phyloP scores from a whole-genome alignment of 768 basidiomycete species.

The Phaeotremella fagi region DNA sequence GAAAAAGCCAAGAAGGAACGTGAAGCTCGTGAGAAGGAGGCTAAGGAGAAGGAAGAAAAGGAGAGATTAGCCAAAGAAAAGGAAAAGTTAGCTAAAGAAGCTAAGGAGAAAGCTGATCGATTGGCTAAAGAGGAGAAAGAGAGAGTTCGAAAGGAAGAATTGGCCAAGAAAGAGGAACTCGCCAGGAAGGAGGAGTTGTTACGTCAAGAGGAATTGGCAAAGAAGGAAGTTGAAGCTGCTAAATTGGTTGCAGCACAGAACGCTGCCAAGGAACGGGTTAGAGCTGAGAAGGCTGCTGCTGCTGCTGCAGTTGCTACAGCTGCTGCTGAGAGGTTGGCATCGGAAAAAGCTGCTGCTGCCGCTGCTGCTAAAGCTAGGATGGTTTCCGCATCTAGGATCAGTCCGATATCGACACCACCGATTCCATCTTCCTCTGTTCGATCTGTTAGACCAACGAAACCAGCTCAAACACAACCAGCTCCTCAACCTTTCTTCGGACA shows the following conservation, averaged over 20 bases:
- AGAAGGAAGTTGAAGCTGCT: conserved; percentile 45
- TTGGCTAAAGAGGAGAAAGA: conserved; percentile 46
- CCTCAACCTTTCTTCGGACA: conserved; percentile 27
- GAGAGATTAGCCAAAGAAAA: conserved; percentile 57
- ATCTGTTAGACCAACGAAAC: conserved; percentile 22
- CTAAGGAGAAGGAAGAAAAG: conserved; percentile 60
- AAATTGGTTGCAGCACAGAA: conserved; percentile 27
- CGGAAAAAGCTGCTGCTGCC: background rate
- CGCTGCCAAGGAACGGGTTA: conserved; percentile 27
- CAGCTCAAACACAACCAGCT: conserved; percentile 32
- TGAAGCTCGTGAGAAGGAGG: conserved; percentile 49
- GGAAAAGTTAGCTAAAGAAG: conserved; percentile 51
- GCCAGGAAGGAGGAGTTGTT: conserved; percentile 62
- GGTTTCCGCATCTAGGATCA: conserved; percentile 9
- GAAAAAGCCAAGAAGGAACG: conserved; percentile 51
- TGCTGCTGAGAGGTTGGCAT: conserved; percentile 17
- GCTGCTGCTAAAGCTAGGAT: conserved; percentile 12
- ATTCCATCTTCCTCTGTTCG: conserved; percentile 6
- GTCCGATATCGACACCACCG: conserved; percentile 26
- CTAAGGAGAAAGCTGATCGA: conserved; percentile 53
- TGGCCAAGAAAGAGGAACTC: conserved; percentile 59
- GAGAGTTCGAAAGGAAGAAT: conserved; percentile 62
- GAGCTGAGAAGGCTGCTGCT: conserved; percentile 29
- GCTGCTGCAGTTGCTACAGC: conserved; percentile 20
- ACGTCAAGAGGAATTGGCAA: conserved; percentile 29